phyloP scores from a whole-genome alignment of 176 grass and related monocot genomes.

The Triticum dicoccoides region DNA sequence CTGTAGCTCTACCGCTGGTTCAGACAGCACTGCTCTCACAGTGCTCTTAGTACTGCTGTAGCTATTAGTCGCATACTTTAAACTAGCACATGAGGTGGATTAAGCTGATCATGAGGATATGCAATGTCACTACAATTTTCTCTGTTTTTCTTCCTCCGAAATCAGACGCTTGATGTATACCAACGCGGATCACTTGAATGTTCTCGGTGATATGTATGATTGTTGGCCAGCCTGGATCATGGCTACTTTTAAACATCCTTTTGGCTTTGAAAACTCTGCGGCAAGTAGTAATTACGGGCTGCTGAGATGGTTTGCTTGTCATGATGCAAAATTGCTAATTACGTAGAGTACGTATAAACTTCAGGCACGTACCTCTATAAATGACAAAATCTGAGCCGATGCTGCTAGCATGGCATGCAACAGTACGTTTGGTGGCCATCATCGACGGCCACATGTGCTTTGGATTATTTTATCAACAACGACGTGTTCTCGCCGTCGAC shows the following conservation, averaged over 20 bases:
- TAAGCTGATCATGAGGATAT: not conserved
- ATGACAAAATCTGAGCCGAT: slow-evolving; percentile 48
- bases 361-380: slow-evolving; percentile 34
- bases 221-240: slow-evolving; percentile 38
- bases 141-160: not conserved
- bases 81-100: not conserved
- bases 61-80: not conserved
- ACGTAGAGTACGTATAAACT: slow-evolving; percentile 24
- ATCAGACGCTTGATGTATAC: slow-evolving; percentile 4
- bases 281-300: slow-evolving; percentile 39
- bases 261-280: slow-evolving; percentile 35
- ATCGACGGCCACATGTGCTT: slow-evolving; percentile 41
- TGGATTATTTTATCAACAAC: slow-evolving; percentile 30
- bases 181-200: slow-evolving; percentile 28
- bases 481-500: slow-evolving; percentile 3
- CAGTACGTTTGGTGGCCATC: slow-evolving; percentile 2
- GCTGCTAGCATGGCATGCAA: slow-evolving; percentile 28
- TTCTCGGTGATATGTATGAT: slow-evolving; percentile 37
- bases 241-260: slow-evolving; percentile 21
- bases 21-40: slow-evolving; percentile 3
- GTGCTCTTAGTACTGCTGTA: not conserved
- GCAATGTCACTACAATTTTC: not conserved
- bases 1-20: slow-evolving; percentile 22
- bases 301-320: slow-evolving; percentile 34
- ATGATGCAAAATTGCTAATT: slow-evolving; percentile 51